Base-by-base conservation (phyloP, 2,329 filamentous ascomycete species). In the Fusarium graminum region DNA sequence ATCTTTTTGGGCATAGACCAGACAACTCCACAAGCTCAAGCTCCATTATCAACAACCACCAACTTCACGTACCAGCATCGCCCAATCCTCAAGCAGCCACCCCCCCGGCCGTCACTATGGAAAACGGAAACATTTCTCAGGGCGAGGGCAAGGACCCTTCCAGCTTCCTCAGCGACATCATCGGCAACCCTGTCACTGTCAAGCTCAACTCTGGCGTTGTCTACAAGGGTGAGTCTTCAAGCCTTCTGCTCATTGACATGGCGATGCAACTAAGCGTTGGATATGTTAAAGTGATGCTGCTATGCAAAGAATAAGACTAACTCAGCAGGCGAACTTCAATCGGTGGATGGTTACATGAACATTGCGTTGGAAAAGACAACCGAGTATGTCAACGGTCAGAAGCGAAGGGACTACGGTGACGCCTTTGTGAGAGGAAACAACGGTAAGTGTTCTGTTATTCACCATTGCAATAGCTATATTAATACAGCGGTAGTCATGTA, bases 311-410 rank as follows among this genome's bases (percentile, higher is more conserved):
- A 34, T 17, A 6, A 28, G 13, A 12, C 65, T 74, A 12, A 72
- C 39, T 29, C 2, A 8, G 7, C 7, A 97, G 94, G 95, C 71
- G 93, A 97, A 77, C 86, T 98, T 36, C 94, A 98, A 78, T 97
- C 94, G 1, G 94, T 99, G 47, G 95, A 99, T 79, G 95, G 95
- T 51, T 99, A 98, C 81, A 99, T 99, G 95, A 99, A 99, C 81
- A 97, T 99, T 77, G 94, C 95, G 13, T 87, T 99, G 29, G 95
- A 99, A 80, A 95, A 97, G 81, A 97, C 93, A 19, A 90, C 92
- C 68, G 95, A 99, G 80, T 93, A 90, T 72, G 91, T 97, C 70
- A 91, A 97, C 75, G 94, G 94, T 40, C 87, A 89, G 67, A 88
- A 94, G 80, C 87, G 91, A 73, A 87, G 92, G 73, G 91, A 87